Conservation (phyloP, 106 monocot genomes). For the Iris macrosiphon region DNA sequence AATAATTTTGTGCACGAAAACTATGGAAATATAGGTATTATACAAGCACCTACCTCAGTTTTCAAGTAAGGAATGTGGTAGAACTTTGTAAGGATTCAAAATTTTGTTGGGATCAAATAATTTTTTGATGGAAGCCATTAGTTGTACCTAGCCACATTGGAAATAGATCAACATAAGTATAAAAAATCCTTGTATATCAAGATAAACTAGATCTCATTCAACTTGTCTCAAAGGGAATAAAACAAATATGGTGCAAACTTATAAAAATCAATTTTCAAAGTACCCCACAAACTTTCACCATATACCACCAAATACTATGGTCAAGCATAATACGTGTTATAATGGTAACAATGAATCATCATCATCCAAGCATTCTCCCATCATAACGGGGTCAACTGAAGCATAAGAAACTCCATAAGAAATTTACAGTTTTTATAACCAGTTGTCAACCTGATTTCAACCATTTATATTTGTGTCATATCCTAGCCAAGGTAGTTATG, state of each 20-base stretch:
- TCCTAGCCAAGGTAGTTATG: too few relatives aligned
- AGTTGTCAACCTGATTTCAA: too few relatives aligned
- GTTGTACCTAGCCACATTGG: conserved; percentile 43
- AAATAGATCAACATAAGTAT: background rate
- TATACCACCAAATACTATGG: background rate
- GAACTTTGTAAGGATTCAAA: conserved; percentile 93
- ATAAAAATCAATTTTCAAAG: too few relatives aligned
- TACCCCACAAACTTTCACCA: background rate
- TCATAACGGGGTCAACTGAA: too few relatives aligned
- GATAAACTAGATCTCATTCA: background rate
- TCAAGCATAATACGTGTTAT: too few relatives aligned
- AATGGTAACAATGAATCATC: too few relatives aligned
- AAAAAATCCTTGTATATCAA: background rate
- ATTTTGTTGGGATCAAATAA: conserved; percentile 80
- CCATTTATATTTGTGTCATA: too few relatives aligned
- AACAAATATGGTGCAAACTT: background rate
- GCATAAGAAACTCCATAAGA: too few relatives aligned
- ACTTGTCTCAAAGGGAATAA: background rate
- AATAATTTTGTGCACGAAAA: too few relatives aligned
- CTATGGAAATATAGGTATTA: too few relatives aligned
- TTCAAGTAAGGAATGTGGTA: conserved; percentile 44
- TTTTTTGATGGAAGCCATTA: conserved; percentile 86
- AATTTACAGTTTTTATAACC: too few relatives aligned
- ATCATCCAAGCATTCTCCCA: too few relatives aligned
- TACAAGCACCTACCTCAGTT: conserved; percentile 22